Base-by-base conservation (phyloP, 306 rosid species). In the Acacia melanoxylon region DNA sequence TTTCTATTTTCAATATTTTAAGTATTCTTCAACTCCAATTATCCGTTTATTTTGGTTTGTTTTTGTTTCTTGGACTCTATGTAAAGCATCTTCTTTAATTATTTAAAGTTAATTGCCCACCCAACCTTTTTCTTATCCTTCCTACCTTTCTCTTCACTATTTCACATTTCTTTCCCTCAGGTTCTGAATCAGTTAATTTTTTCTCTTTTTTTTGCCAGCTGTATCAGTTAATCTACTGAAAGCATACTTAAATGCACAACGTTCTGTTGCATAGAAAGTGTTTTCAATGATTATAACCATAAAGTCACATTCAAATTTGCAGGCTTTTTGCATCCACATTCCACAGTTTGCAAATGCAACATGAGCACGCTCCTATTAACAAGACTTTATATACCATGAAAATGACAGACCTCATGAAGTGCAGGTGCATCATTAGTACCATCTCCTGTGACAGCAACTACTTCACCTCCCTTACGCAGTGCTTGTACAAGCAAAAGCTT, bases 371-470 rank as follows among this genome's bases (percentile, higher is more conserved):
- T 63, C 42, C 75, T 33, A 62, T 46, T 75, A 75, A 76, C 68
- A 75, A 44, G 37, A 44, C 56, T 72, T 45, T 46, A 29, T 52
- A 79, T 78, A 79, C 81, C 80, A 83, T 80, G 79, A 85, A 82
- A 59, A 83, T 70, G 78, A 87, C 91, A 84, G 75, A 95, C 99
- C 98, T 95, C 99, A 10, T 93, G 97, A 76, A 95, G 98, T 27
- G 99, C 99, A 66, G 99, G 99, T 78, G 99, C 99, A 81, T 95
- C 98, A 81, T 95, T 95, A 68, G 99, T 95, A 78, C 99, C 99
- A 88, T 95, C 99, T 82, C 99, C 99, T 31, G 99, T 95, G 73
- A 95, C 99, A 77, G 98, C 99, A 77, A 95, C 99, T 68, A 95
- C 99, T 8, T 95, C 94, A 74, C 99, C 99, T 24, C 89, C 86